Percentiles rank a stretch among this genome's conserved stretches.
phyloP scores from a whole-genome alignment of 164 flowering plant species.

The Aristolochia californica region DNA sequence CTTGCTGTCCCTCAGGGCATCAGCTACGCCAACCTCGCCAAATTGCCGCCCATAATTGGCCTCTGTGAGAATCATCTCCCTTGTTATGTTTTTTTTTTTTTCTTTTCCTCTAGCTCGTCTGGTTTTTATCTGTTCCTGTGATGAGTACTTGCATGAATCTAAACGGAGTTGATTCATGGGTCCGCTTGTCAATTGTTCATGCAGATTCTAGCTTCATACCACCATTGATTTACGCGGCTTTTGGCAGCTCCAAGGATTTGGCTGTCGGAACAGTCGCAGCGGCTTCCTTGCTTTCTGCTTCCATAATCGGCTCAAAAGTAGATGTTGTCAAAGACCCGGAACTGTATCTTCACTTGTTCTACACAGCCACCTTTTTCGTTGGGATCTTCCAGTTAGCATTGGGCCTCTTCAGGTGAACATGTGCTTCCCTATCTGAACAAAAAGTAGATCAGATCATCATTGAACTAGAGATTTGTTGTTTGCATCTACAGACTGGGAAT shows the following conservation, averaged over 20 bases:
- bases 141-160: too few species aligned
- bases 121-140: too few species aligned
- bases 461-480: conserved; percentile 38
- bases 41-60: conserved; percentile 53
- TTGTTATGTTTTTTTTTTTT: neutral
- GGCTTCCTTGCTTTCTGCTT: conserved; percentile 44
- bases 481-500: conserved; percentile 60
- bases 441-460: neutral
- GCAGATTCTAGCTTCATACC: conserved; percentile 91
- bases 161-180: neutral
- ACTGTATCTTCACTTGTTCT: conserved; percentile 47
- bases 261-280: conserved; percentile 85
- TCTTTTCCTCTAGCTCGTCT: neutral
- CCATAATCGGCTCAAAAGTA: conserved; percentile 27
- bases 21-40: conserved; percentile 64
- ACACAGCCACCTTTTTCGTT: conserved; percentile 61
- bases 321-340: conserved; percentile 23
- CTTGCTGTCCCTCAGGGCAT: conserved; percentile 75
- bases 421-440: neutral
- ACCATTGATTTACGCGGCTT: conserved; percentile 55
- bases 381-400: conserved; percentile 48
- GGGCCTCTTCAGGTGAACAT: conserved; percentile 51
- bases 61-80: conserved; percentile 35
- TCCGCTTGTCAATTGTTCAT: neutral
- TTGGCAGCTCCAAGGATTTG: conserved; percentile 68